Evolutionary conservation across 768 basidiomycete species (phyloP).

Genomic region (Paxillus involutus): DNA sequence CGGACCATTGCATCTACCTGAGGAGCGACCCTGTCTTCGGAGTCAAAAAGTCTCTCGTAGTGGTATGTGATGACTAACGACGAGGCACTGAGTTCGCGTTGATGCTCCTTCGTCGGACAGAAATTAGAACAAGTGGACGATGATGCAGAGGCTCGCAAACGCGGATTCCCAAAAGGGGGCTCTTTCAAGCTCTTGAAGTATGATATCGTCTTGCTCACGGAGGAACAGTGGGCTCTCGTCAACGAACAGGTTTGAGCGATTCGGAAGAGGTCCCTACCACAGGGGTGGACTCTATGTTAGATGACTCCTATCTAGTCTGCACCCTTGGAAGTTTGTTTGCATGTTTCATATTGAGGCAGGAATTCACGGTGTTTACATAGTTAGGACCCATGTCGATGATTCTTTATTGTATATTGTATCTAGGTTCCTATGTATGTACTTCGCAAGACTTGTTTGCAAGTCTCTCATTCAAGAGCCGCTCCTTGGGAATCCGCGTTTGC

Average conservation of each 20-base stretch:
- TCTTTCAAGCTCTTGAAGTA: constrained; percentile 48
- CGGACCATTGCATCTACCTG: constrained; percentile 66
- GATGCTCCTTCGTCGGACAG: constrained; percentile 30
- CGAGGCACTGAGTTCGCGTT: constrained; percentile 2
- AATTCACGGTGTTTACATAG: no score
- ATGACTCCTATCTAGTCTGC: no score
- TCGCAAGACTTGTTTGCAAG: no score
- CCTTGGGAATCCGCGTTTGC: constrained; percentile 49
- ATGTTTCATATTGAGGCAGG: no score
- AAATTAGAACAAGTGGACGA: constrained; percentile 54
- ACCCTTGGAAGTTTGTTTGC: no score
- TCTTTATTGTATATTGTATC: no score
- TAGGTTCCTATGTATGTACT: no score
- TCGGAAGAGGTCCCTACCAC: background rate
- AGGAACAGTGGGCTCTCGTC: constrained; percentile 38
- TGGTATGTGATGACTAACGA: no score
- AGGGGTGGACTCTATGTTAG: no score
- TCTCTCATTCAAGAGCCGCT: constrained; percentile 38
- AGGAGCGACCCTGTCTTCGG: constrained; percentile 79
- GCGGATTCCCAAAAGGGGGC: constrained; percentile 44
- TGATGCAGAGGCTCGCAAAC: constrained; percentile 50
- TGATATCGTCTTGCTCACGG: constrained; percentile 46
- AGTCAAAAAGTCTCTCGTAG: constrained; percentile 73
- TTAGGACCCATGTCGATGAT: no score
- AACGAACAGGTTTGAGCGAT: constrained; percentile 19